phyloP scores from a whole-genome alignment of 78 protist species.

The Protostelium mycophagum region DNA sequence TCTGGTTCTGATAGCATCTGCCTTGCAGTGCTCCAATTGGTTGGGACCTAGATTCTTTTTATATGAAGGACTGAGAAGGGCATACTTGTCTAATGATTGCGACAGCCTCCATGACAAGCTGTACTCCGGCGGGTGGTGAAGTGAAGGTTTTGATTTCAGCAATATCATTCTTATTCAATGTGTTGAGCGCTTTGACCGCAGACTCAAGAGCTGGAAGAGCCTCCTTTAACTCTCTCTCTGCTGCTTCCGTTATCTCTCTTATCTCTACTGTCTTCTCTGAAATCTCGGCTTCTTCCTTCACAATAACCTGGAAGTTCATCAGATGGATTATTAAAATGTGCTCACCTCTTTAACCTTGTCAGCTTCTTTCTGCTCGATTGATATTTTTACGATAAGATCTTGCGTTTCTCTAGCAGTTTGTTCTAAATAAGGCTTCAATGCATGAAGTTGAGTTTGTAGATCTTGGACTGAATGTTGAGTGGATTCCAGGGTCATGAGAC shows the following conservation, averaged over 20 bases:
- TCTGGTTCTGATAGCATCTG: constrained; percentile 55
- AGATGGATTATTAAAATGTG: background rate
- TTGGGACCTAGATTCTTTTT: constrained; percentile 11
- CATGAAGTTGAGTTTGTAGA: background rate
- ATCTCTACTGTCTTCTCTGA: background rate
- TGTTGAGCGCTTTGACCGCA: constrained; percentile 65
- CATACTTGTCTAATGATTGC: background rate
- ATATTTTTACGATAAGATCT: background rate
- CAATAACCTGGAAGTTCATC: background rate
- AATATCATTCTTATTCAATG: constrained; percentile 41
- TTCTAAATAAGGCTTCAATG: background rate
- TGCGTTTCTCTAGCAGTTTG: background rate
- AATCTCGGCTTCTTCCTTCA: background rate
- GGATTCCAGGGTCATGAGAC: background rate
- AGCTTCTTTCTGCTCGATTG: background rate
- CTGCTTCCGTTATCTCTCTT: constrained; percentile 58
- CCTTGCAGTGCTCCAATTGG: constrained; percentile 64
- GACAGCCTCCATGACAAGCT: constrained; percentile 19
- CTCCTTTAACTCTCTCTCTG: constrained; percentile 74
- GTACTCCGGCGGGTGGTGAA: constrained; percentile 57
- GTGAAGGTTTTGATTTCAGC: constrained; percentile 66
- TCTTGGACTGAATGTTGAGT: background rate
- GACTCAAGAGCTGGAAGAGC: constrained; percentile 79
- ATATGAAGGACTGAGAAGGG: constrained; percentile 4
- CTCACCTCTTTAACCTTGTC: background rate